phyloP scores from a whole-genome alignment of 768 basidiomycete species.

The Suillus decipiens region DNA sequence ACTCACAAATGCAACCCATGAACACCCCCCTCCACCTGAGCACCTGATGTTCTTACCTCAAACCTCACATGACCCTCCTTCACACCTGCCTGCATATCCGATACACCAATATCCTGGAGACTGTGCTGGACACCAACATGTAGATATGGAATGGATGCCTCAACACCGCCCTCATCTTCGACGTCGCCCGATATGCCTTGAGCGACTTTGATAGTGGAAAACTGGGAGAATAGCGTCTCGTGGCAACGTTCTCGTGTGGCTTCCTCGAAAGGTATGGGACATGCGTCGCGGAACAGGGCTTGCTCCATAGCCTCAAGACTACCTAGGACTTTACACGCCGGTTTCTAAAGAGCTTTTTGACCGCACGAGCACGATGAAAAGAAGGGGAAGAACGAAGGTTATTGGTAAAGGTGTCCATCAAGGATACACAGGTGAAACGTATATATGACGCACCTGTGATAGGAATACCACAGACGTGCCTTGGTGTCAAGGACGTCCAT shows the following conservation, averaged over 20 bases:
- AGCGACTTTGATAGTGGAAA: conserved; percentile 90
- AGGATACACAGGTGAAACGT: conserved; percentile 10
- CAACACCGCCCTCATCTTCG: conserved; percentile 94
- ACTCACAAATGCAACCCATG: conserved; percentile 94
- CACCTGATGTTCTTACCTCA: conserved; percentile 91
- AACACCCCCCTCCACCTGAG: conserved; percentile 94
- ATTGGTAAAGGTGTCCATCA: conserved; percentile 50
- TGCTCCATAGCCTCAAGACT: conserved; percentile 91
- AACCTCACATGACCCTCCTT: conserved; percentile 72
- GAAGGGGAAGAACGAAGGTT: conserved; percentile 86
- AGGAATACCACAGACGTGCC: conserved; percentile 86
- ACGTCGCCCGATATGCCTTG: conserved; percentile 97
- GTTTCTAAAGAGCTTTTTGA: conserved; percentile 57
- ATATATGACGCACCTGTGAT: conserved; percentile 85
- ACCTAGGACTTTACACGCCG: conserved; percentile 97
- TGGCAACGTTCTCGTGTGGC: conserved; percentile 88
- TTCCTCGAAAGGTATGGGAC: conserved; percentile 47
- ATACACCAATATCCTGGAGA: conserved; percentile 88
- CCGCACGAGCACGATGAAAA: conserved; percentile 5
- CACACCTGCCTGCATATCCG: conserved; percentile 68
- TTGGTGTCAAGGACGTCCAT: conserved; percentile 97
- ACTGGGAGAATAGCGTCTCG: conserved; percentile 65
- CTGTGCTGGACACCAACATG: conserved; percentile 87
- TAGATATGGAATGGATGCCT: conserved; percentile 88
- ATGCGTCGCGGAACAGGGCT: conserved; percentile 44